Base-by-base conservation (phyloP, 2,329 filamentous ascomycete species). In the Talaromyces islandicus region DNA sequence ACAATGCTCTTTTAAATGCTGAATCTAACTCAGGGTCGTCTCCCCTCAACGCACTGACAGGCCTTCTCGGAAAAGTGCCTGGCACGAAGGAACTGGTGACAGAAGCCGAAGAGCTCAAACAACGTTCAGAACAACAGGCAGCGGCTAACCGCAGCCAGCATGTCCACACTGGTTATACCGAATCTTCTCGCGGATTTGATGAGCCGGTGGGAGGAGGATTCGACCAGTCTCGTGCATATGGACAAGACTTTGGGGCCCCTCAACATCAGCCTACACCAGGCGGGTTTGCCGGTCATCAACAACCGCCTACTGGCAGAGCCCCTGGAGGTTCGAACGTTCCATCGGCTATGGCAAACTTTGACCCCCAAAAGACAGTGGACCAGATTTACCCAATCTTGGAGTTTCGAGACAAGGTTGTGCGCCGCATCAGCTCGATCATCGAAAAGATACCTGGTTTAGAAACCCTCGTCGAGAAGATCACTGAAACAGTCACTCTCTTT, bases 351-450 rank as follows among this genome's bases (percentile, higher is more conserved):
- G 88, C 85, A 68, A 80, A 85, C 69, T 90, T 95, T 62, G 92
- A 97, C 68, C 88, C 90, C 0, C 84, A 90, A 66, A 87, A 91
- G 73, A 88, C 88, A 0, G 83, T 88, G 14, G 80, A 83, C 43
- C 87, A 95, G 76, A 97, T 99, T 65, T 97, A 97, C 69, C 94
- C 94, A 0, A 96, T 99, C 62, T 83, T 99, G 0, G 84, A 90
- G 62, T 99, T 97, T 80, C 85, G 93, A 62, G 94, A 99, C 79
- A 94, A 89, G 69, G 92, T 99, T 58, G 92, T 97, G 56, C 91
- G 91, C 66, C 85, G 88, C 46, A 92, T 99, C 73, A 91, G 87
- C 69, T 84, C 86, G 43, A 88, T 92, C 57, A 91, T 97, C 65
- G 87, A 92, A 68, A 97, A 95, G 78, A 89, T 99, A 43, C 94